Percentiles rank a stretch among this genome's conserved stretches.
Conservation (phyloP, 2,329 filamentous ascomycete genomes). For the Verticillium zaregamsianum region DNA sequence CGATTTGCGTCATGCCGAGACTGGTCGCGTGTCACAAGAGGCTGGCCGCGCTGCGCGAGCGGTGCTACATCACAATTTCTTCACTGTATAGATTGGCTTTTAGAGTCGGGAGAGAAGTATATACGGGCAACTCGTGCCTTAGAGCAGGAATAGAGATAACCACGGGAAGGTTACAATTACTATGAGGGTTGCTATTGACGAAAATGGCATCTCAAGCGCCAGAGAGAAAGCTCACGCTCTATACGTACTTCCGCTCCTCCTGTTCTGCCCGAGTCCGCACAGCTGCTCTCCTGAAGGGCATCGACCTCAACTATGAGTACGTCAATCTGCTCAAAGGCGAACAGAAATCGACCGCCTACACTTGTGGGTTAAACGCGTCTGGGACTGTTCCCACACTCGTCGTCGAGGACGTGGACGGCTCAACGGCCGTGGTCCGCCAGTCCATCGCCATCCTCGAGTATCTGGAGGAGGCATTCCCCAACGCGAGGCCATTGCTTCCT, state of each 20-base stretch:
- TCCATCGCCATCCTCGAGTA: slow-evolving; percentile 59
- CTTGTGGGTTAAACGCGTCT: slow-evolving; percentile 43
- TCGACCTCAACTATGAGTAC: slow-evolving; percentile 38
- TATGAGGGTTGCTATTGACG: too few species aligned
- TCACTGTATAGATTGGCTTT: too few species aligned
- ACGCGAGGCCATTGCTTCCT: too few species aligned
- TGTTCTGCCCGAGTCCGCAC: slow-evolving; percentile 60
- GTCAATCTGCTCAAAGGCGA: slow-evolving; percentile 51
- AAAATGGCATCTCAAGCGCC: too few species aligned
- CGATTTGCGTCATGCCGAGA: too few species aligned
- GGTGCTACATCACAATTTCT: too few species aligned
- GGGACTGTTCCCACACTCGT: slow-evolving; percentile 51
- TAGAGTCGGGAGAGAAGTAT: too few species aligned
- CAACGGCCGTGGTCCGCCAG: slow-evolving; percentile 24
- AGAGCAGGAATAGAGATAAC: too few species aligned
- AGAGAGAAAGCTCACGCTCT: slow-evolving; percentile 30
- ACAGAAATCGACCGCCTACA: slow-evolving; percentile 41
- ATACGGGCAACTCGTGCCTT: too few species aligned
- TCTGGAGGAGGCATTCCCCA: slow-evolving; percentile 43
- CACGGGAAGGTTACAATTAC: too few species aligned
- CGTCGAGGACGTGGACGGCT: slow-evolving; percentile 25
- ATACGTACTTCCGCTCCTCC: slow-evolving; percentile 60
- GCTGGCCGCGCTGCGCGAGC: too few species aligned
- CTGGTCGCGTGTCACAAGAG: too few species aligned
- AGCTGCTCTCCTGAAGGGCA: slow-evolving; percentile 47